Evolutionary conservation across 768 basidiomycete species (phyloP).

Genomic region (Pleurotus salmoneostramineus): DNA sequence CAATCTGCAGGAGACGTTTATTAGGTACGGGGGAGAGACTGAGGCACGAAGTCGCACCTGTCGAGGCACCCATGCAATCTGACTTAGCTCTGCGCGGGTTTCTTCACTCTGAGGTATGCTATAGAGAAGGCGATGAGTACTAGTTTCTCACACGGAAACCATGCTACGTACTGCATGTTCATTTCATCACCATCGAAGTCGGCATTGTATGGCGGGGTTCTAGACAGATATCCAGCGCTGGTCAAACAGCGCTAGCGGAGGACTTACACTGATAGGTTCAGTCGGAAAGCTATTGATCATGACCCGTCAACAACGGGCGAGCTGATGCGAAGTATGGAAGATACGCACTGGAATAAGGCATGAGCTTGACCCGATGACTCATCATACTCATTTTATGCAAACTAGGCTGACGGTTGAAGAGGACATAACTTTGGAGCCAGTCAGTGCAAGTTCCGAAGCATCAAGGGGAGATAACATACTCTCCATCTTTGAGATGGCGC

Average conservation of each 20-base stretch:
- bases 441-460: not conserved
- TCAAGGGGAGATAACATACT: constrained; percentile 56
- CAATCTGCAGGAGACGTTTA: constrained; percentile 57
- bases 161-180: constrained; percentile 96
- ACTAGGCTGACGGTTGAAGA: constrained; percentile 98
- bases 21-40: not conserved
- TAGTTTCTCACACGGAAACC: constrained; percentile 5
- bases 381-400: constrained; percentile 99
- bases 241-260: constrained; percentile 15
- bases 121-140: constrained; percentile 6
- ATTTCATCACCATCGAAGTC: constrained; percentile 99
- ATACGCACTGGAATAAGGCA: constrained; percentile 94
- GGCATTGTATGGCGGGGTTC: constrained; percentile 97
- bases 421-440: constrained; percentile 56
- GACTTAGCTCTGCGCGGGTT: constrained; percentile 95
- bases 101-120: constrained; percentile 98
- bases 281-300: constrained; percentile 72
- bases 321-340: not conserved
- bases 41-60: constrained; percentile 43
- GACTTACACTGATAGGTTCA: constrained; percentile 95
- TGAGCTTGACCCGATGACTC: constrained; percentile 95
- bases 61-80: constrained; percentile 97
- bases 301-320: constrained; percentile 5
- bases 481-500: constrained; percentile 95
- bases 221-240: constrained; percentile 26